These are phyloP conservation scores for Scopulariopsis brevicaulis DNA, from an alignment of 2,329 filamentous ascomycete genomes.

Conservation along the genomic window DNA sequence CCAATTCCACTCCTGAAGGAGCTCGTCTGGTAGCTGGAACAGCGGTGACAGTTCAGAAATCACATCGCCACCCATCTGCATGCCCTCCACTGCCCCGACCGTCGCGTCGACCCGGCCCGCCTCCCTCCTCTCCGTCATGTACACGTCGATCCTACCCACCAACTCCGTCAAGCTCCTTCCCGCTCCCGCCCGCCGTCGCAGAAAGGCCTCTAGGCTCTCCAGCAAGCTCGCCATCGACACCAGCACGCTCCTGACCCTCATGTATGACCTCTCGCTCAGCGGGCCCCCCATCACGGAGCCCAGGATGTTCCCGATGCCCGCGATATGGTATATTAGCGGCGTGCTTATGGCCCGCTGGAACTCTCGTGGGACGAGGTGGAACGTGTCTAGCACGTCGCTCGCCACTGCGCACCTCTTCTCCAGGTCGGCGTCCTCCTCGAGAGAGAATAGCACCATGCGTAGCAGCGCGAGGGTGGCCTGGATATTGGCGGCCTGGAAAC, in stretches of 20 bases:
- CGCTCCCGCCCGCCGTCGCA: conserved; percentile 11
- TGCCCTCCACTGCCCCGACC: background rate
- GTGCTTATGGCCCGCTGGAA: conserved; percentile 18
- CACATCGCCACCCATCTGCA: background rate
- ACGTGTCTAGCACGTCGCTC: conserved; percentile 15
- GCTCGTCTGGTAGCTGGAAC: conserved; percentile 1
- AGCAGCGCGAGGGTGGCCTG: conserved; percentile 19
- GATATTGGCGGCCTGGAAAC: conserved; percentile 24
- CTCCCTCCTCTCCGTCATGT: conserved; percentile 7
- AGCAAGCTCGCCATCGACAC: conserved; percentile 18
- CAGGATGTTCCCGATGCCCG: conserved; percentile 20
- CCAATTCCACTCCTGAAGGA: conserved; percentile 1
- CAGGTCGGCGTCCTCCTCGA: conserved; percentile 13
- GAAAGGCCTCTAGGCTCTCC: conserved; percentile 14
- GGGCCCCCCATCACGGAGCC: conserved; percentile 20
- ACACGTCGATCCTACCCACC: conserved; percentile 14
- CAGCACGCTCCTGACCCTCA: conserved; percentile 15
- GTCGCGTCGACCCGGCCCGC: too few species aligned
- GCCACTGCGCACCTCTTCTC: conserved; percentile 18
- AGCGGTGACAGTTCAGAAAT: background rate
- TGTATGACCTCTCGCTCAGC: conserved; percentile 16
- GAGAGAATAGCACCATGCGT: conserved; percentile 17
- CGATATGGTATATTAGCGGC: conserved; percentile 20
- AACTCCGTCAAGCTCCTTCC: conserved; percentile 12
- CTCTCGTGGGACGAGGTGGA: conserved; percentile 14